Conservation (phyloP, 2,329 filamentous ascomycete genomes). For the Fonsecaea monophora region DNA sequence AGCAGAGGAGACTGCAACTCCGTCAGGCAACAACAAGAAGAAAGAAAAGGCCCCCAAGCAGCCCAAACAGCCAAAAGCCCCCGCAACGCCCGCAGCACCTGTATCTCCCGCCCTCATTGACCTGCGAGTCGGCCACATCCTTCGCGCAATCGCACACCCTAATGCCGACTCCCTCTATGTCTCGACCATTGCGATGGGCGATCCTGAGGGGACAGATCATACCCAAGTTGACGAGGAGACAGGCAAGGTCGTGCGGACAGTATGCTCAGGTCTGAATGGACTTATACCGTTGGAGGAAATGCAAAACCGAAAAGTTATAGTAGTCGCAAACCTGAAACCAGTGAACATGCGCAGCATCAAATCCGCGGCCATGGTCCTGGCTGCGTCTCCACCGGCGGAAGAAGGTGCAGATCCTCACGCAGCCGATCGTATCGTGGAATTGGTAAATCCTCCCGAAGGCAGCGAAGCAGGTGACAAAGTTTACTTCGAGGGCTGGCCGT, state of each 20-base stretch:
- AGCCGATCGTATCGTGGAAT: slow-evolving; percentile 76
- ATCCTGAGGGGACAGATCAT: slow-evolving; percentile 83
- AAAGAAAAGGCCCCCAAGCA: slow-evolving; percentile 87
- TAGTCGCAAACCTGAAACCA: slow-evolving; percentile 97
- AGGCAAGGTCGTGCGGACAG: slow-evolving; percentile 88
- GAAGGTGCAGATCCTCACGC: slow-evolving; percentile 87
- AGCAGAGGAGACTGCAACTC: slow-evolving; percentile 7
- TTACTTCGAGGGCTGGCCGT: slow-evolving; percentile 86
- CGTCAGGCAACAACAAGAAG: slow-evolving; percentile 57
- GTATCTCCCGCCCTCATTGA: slow-evolving; percentile 88
- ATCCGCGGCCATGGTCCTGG: slow-evolving; percentile 87
- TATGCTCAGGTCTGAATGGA: slow-evolving; percentile 96
- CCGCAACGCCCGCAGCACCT: slow-evolving; percentile 72
- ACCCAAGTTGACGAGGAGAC: slow-evolving; percentile 79
- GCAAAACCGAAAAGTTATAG: slow-evolving; percentile 93
- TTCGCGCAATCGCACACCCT: slow-evolving; percentile 93
- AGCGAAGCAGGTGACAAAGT: slow-evolving; percentile 84
- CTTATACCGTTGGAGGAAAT: slow-evolving; percentile 92
- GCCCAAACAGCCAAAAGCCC: slow-evolving; percentile 77
- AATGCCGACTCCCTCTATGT: slow-evolving; percentile 97
- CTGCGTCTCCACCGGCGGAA: slow-evolving; percentile 76
- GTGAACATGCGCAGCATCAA: slow-evolving; percentile 97
- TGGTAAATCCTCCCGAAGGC: slow-evolving; percentile 81
- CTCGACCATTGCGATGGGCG: slow-evolving; percentile 92
- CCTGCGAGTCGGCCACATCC: slow-evolving; percentile 93